These are phyloP conservation scores for Ophiostoma montium DNA, from an alignment of 2,329 filamentous ascomycete genomes.

Conservation along the genomic window DNA sequence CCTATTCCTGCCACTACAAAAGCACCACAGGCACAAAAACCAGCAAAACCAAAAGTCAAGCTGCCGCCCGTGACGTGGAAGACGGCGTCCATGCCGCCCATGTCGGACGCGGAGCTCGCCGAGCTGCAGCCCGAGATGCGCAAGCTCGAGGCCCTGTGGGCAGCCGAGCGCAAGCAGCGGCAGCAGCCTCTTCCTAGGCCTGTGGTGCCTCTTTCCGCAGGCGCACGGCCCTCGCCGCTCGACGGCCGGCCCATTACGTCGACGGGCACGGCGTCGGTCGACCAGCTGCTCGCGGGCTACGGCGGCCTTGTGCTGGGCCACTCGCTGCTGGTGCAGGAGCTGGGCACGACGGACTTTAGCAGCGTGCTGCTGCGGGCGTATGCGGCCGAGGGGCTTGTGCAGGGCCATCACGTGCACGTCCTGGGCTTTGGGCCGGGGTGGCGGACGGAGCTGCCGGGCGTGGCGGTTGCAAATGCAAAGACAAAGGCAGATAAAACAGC, in stretches of 20 bases:
- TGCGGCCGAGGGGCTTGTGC: conserved; percentile 81
- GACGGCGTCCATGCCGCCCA: neutral
- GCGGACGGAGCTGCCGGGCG: conserved; percentile 69
- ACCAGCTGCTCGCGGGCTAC: conserved; percentile 75
- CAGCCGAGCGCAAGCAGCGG: conserved; percentile 3
- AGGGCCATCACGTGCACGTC: conserved; percentile 79
- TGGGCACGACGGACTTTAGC: conserved; percentile 86
- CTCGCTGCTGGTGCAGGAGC: conserved; percentile 70
- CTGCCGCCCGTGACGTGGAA: conserved; percentile 5
- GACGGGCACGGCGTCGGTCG: conserved; percentile 76
- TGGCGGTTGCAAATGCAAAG: conserved; percentile 30
- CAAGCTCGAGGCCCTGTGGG: conserved; percentile 4
- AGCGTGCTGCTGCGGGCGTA: conserved; percentile 76
- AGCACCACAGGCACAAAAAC: neutral
- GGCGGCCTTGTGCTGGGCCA: conserved; percentile 71
- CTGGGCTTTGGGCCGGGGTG: conserved; percentile 68
- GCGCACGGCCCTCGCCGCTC: conserved; percentile 69
- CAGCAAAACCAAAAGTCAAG: neutral
- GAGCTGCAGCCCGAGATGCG: conserved; percentile 8
- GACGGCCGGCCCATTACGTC: conserved; percentile 83
- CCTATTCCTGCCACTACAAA: neutral
- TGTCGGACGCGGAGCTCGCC: conserved; percentile 1
- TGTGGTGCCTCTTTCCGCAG: conserved; percentile 23
- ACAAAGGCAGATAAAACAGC: conserved; percentile 27
- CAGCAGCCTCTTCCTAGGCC: neutral